Evolutionary conservation across 331 rosid species (phyloP).

Genomic region (Quercus phellos): DNA sequence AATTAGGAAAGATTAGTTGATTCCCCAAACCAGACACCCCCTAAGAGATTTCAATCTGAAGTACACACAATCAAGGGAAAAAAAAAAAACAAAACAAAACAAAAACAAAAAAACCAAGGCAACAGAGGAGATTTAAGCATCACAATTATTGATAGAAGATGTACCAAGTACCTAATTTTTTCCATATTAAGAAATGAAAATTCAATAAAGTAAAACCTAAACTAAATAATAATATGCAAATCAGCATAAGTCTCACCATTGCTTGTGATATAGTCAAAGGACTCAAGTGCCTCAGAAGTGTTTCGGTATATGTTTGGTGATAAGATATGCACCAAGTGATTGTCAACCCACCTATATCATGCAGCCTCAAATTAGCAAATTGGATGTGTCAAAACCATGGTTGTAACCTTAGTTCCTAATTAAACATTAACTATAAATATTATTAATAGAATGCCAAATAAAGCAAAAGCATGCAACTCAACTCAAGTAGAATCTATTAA

Average conservation of each 20-base stretch:
- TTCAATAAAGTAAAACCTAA: not conserved
- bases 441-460: not conserved
- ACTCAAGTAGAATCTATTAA: slow-evolving; percentile 12
- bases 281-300: slow-evolving; percentile 82
- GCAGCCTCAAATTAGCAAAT: slow-evolving; percentile 2
- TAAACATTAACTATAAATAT: not conserved
- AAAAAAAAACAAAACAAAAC: too few relatives aligned
- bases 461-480: not conserved
- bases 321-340: slow-evolving; percentile 81
- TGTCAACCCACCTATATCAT: slow-evolving; percentile 84
- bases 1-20: not conserved
- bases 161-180: not conserved
- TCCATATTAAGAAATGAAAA: not conserved
- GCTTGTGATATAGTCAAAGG: slow-evolving; percentile 85
- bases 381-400: not conserved
- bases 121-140: not conserved
- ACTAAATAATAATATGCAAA: slow-evolving; percentile 1
- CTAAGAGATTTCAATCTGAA: not conserved
- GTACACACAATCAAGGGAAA: not conserved
- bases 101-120: too few relatives aligned
- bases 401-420: not conserved
- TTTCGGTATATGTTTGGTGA: slow-evolving; percentile 90
- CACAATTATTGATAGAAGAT: not conserved
- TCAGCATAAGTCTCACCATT: slow-evolving; percentile 45
- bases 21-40: not conserved